Evolutionary conservation across 352 stramenopile genomes (phyloP).

Genomic region (Blastocystis sp.): DNA sequence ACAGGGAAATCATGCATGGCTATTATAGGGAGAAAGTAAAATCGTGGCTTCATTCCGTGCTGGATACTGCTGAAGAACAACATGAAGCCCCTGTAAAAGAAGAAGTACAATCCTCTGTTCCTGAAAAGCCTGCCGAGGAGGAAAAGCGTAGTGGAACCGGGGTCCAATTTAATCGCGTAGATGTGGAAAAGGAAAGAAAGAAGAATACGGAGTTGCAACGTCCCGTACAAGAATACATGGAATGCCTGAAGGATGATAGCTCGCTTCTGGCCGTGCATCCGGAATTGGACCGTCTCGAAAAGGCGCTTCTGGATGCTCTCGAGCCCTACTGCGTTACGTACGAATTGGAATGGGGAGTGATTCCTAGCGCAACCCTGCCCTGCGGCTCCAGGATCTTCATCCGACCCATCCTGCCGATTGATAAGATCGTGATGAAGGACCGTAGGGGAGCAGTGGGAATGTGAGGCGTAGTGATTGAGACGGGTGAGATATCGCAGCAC

Average conservation of each 20-base stretch:
- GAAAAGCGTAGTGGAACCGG: background rate
- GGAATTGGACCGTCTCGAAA: slow-evolving; percentile 4
- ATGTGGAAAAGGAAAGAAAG: background rate
- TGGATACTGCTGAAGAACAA: background rate
- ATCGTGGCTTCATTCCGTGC: slow-evolving; percentile 2
- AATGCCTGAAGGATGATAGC: background rate
- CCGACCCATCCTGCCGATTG: slow-evolving; percentile 28
- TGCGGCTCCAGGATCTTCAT: slow-evolving; percentile 45
- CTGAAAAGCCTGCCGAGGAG: background rate
- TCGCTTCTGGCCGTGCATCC: background rate
- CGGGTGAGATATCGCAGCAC: slow-evolving; percentile 33
- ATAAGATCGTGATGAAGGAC: slow-evolving; percentile 55
- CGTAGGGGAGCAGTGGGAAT: background rate
- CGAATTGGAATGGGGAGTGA: background rate
- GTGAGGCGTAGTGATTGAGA: slow-evolving; percentile 49
- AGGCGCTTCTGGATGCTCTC: slow-evolving; percentile 26
- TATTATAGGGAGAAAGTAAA: background rate
- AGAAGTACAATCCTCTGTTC: background rate
- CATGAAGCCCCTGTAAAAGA: background rate
- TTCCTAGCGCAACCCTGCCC: slow-evolving; percentile 31
- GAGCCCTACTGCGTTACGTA: slow-evolving; percentile 36
- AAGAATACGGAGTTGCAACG: slow-evolving; percentile 55
- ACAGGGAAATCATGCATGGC: background rate
- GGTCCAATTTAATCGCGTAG: background rate
- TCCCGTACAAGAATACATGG: slow-evolving; percentile 24